Conservation (phyloP, 495 filamentous ascomycete genomes). For the Copromyces sp. region DNA sequence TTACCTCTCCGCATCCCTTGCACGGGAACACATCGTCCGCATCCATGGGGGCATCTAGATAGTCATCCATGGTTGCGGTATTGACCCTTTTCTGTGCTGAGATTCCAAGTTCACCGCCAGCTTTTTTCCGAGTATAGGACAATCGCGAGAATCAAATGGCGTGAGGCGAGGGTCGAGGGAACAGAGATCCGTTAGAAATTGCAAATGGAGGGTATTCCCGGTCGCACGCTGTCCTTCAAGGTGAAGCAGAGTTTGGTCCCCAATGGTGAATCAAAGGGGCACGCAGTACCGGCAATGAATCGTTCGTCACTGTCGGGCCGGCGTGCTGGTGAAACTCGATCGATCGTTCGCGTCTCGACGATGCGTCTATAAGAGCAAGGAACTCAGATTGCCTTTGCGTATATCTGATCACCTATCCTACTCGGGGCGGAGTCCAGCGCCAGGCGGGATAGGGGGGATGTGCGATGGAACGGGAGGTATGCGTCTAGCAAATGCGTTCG, state of each 20-base stretch:
- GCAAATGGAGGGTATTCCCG: conserved; percentile 2
- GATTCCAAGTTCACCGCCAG: background rate
- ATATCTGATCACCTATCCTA: background rate
- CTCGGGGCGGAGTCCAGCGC: background rate
- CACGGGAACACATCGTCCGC: conserved; percentile 87
- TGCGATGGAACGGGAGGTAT: background rate
- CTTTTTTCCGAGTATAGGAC: background rate
- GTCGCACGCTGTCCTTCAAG: background rate
- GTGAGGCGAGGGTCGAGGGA: background rate
- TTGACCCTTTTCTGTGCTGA: background rate
- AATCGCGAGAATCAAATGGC: background rate
- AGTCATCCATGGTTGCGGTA: conserved; percentile 41
- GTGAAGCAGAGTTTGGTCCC: background rate
- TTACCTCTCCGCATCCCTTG: conserved; percentile 95
- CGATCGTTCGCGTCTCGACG: background rate
- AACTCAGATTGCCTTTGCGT: background rate
- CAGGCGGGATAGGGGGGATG: background rate
- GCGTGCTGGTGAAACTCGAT: background rate
- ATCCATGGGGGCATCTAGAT: conserved; percentile 75
- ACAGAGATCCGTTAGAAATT: background rate
- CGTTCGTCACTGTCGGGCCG: background rate
- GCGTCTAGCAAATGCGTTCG: background rate
- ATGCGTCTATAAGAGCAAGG: background rate
- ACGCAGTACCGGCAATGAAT: background rate
- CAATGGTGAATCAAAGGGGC: background rate